Base-by-base conservation (phyloP, 345 rosid genomes). In the Dipteronia sinensis region DNA sequence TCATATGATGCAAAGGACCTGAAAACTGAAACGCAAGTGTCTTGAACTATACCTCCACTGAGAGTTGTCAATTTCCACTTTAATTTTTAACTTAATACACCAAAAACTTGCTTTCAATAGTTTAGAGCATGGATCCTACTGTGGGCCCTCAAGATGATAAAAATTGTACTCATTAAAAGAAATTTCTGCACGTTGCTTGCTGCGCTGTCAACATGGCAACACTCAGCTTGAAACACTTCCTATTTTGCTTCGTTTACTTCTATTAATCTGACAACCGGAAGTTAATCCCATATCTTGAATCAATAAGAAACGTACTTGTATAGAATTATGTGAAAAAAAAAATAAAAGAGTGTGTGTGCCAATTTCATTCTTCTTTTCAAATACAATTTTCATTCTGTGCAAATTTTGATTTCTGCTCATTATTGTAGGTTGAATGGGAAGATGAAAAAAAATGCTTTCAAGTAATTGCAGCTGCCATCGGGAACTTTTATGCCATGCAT, bases 401-500 rank as follows among this genome's bases (percentile, higher is more conserved):
- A 40, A 55, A 27, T 13, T 74, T 62, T 84, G 51, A 71, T 69
- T 66, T 63, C 31, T 61, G 49, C 19, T 73, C 62, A 20, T 83
- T 68, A 19, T 66, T 78, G 59, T 80, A 95, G 98, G 91, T 96
- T 85, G 93, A 91, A 27, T 95, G 98, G 97, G 98, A 90, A 66
- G 88, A 88, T 68, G 99, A 96, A 83, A 91, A 88, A 85, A 83
- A 66, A 77, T 95, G 99, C 83, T 85, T 95, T 69, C 97, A 95
- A 82, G 74, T 87, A 81, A 83, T 95, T 82, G 91, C 97, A n/a
- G 98, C 97, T 34, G 97, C 94, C 77, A 81, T 95, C 47, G 99
- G 94, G 55, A 92, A 92, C 67, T 95, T 95, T 81, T 95, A 92
- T 79, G 96, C 97, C 40, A 82, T 95, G 97, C 93, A 89, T 85